These are phyloP conservation scores for Aspergillus sergii DNA, from an alignment of 2,329 filamentous ascomycete species.

Conservation along the genomic window DNA sequence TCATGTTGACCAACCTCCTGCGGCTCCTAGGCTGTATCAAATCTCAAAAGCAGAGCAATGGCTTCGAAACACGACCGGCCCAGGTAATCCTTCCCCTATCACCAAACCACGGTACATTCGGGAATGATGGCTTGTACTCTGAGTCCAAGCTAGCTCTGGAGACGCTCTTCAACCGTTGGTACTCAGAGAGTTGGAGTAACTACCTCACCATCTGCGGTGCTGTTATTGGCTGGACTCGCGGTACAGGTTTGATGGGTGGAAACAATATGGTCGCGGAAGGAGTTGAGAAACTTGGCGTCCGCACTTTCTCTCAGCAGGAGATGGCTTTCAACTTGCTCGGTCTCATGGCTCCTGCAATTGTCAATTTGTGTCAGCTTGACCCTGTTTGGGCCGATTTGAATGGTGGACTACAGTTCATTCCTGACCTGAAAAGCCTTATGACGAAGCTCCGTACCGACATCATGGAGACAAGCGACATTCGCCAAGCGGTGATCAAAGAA, in stretches of 20 bases:
- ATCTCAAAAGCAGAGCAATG: conserved; percentile 80
- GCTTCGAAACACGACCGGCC: conserved; percentile 91
- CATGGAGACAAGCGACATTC: conserved; percentile 91
- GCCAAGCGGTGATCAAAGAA: conserved; percentile 92
- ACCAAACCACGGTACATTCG: conserved; percentile 97
- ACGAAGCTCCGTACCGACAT: conserved; percentile 90
- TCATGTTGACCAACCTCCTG: conserved; percentile 97
- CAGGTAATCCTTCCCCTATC: conserved; percentile 96
- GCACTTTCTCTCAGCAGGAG: conserved; percentile 98
- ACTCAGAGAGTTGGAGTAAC: conserved; percentile 94
- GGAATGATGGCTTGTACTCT: conserved; percentile 95
- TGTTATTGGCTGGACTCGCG: conserved; percentile 98
- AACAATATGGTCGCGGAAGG: conserved; percentile 98
- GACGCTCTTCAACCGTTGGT: conserved; percentile 98
- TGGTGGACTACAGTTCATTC: conserved; percentile 95
- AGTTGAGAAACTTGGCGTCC: conserved; percentile 93
- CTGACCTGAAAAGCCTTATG: conserved; percentile 93
- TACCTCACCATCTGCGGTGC: conserved; percentile 98
- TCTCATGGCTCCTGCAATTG: conserved; percentile 90
- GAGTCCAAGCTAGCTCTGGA: conserved; percentile 97
- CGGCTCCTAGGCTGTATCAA: conserved; percentile 90
- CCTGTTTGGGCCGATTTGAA: conserved; percentile 97
- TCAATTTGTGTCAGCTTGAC: conserved; percentile 92
- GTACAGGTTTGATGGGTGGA: conserved; percentile 94
- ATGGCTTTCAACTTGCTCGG: conserved; percentile 99